Conservation (phyloP, 2,329 filamentous ascomycete species). For the Diaporthe aspalathi region DNA sequence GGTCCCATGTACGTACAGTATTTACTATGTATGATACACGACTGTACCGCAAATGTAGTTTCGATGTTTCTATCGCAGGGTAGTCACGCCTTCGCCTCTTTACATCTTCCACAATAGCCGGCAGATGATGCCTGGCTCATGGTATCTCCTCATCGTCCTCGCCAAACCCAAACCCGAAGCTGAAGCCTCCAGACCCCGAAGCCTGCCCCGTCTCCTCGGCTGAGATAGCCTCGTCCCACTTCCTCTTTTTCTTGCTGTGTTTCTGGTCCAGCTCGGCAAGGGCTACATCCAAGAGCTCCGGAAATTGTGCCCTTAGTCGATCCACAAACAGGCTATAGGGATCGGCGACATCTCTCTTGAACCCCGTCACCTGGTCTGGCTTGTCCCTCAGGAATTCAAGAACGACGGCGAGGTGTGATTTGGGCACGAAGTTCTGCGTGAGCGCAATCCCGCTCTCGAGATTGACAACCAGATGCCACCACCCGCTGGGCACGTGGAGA, state of each 20-base stretch:
- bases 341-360: constrained; percentile 76
- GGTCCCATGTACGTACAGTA: neutral
- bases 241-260: constrained; percentile 76
- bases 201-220: constrained; percentile 54
- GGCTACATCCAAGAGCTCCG: constrained; percentile 75
- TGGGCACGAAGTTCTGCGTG: constrained; percentile 95
- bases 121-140: neutral
- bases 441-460: constrained; percentile 85
- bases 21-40: too few species aligned
- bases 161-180: constrained; percentile 69
- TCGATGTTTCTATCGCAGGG: neutral
- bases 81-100: neutral
- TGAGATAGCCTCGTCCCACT: constrained; percentile 85
- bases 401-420: constrained; percentile 77
- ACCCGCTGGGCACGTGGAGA: constrained; percentile 90
- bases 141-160: constrained; percentile 55
- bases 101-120: neutral
- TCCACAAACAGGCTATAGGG: constrained; percentile 81
- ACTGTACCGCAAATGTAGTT: neutral
- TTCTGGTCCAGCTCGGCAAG: constrained; percentile 73
- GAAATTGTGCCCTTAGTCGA: constrained; percentile 71
- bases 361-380: constrained; percentile 88
- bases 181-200: constrained; percentile 52
- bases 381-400: constrained; percentile 85
- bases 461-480: constrained; percentile 98